These are phyloP conservation scores for Magnusiomyces suaveolens DNA, from an alignment of 1,139 yeast genomes.

Conservation along the genomic window DNA sequence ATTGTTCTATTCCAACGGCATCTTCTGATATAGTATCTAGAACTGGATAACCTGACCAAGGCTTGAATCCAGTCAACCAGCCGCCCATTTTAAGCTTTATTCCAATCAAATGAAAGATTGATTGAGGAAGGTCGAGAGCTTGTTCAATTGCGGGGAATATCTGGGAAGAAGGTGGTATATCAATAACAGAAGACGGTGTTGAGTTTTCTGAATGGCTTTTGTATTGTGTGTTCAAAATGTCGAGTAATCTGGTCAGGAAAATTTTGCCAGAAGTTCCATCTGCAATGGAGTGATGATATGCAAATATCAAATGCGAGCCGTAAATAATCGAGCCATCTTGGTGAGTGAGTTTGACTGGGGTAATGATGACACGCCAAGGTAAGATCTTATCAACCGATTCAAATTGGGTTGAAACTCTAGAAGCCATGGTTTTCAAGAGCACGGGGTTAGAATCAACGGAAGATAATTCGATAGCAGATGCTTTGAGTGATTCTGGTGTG, in stretches of 20 bases:
- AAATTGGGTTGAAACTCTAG: background rate
- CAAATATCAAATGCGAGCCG: constrained; percentile 1
- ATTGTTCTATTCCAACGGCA: background rate
- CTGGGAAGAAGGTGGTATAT: background rate
- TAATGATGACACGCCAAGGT: constrained; percentile 11
- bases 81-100: background rate
- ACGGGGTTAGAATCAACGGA: background rate
- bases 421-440: background rate
- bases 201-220: background rate
- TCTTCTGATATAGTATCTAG: background rate
- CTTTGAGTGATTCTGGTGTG: background rate
- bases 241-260: constrained; percentile 1
- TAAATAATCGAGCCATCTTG: background rate
- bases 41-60: constrained; percentile 7
- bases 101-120: background rate
- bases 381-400: constrained; percentile 6
- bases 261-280: constrained; percentile 13
- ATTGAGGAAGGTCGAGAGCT: constrained; percentile 1
- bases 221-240: constrained; percentile 2
- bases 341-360: constrained; percentile 2
- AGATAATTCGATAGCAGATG: background rate
- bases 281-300: constrained; percentile 11
- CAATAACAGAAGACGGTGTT: background rate
- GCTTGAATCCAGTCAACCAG: background rate
- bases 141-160: constrained; percentile 8